Percentiles rank a stretch among this genome's conserved stretches.
These are phyloP conservation scores for Lathyrus aphaca DNA, from an alignment of 306 rosid genomes.

Conservation along the genomic window DNA sequence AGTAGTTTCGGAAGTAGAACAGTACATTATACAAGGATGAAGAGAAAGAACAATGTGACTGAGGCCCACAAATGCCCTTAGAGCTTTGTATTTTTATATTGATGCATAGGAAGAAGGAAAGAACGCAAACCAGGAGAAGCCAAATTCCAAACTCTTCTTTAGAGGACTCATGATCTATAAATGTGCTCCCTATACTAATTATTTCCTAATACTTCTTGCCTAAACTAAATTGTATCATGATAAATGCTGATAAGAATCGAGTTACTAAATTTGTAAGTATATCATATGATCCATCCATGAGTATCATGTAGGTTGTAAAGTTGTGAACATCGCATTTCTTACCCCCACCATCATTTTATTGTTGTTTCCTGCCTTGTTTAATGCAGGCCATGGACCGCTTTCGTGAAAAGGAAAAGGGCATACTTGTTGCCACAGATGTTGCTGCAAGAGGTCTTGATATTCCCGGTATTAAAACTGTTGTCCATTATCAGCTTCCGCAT, in stretches of 20 bases:
- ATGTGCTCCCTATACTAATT: neutral
- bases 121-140: constrained; percentile 21
- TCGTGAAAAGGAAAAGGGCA: constrained; percentile 72
- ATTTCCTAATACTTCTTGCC: neutral
- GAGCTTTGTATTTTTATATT: constrained; percentile 18
- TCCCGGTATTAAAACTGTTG: constrained; percentile 86
- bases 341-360: constrained; percentile 1
- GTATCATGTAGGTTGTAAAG: constrained; percentile 14
- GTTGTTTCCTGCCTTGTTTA: constrained; percentile 19
- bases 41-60: neutral
- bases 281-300: constrained; percentile 8
- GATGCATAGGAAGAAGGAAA: constrained; percentile 13
- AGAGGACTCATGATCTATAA: constrained; percentile 4
- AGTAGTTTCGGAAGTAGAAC: neutral
- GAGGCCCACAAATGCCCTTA: neutral
- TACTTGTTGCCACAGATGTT: constrained; percentile 87
- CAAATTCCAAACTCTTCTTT: neutral
- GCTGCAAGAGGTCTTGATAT: constrained; percentile 97
- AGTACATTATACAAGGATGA: neutral
- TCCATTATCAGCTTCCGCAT: constrained; percentile 99
- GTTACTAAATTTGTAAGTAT: neutral
- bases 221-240: neutral
- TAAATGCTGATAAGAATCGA: neutral
- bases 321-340: constrained; percentile 16
- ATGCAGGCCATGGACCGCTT: constrained; percentile 84